Conservation (phyloP, 257 asterid species). For the Ilex asprella region DNA sequence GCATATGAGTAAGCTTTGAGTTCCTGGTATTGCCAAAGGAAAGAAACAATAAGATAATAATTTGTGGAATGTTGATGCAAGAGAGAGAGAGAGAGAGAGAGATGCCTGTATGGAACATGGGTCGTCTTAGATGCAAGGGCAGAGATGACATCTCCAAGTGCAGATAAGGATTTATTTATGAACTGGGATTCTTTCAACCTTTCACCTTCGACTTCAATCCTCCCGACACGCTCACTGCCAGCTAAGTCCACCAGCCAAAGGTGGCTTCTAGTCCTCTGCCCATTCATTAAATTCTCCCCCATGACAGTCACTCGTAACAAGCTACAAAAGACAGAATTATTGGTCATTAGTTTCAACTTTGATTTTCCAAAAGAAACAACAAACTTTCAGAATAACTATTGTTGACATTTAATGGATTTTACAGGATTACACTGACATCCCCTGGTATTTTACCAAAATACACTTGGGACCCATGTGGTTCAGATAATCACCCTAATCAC, state of each 20-base stretch:
- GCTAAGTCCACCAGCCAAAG: constrained; percentile 98
- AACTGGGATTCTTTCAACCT: constrained; percentile 92
- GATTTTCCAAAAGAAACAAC: too few species aligned
- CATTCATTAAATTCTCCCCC: constrained; percentile 71
- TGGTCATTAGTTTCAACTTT: too few species aligned
- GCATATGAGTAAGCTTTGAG: constrained; percentile 96
- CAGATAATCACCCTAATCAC: too few species aligned
- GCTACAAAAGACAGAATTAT: constrained; percentile 33
- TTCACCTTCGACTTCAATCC: constrained; percentile 92
- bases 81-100: constrained; percentile 12
- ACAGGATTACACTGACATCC: too few species aligned
- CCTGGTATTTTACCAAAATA: too few species aligned
- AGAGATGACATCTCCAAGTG: constrained; percentile 91
- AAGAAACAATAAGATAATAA: constrained; percentile 12
- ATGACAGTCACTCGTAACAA: constrained; percentile 80
- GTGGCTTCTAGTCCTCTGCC: constrained; percentile 84
- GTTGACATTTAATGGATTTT: too few species aligned
- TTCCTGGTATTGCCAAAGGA: constrained; percentile 51
- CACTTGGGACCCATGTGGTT: too few species aligned
- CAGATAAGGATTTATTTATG: constrained; percentile 86
- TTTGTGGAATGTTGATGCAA: constrained; percentile 3
- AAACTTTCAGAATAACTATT: too few species aligned
- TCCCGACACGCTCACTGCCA: constrained; percentile 95
- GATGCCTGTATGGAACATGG: constrained; percentile 76
- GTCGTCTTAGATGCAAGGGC: constrained; percentile 85